Percentiles rank a stretch among this genome's conserved stretches.
phyloP scores from a whole-genome alignment of 2,329 filamentous ascomycete genomes.

The Chaetomium sp. region DNA sequence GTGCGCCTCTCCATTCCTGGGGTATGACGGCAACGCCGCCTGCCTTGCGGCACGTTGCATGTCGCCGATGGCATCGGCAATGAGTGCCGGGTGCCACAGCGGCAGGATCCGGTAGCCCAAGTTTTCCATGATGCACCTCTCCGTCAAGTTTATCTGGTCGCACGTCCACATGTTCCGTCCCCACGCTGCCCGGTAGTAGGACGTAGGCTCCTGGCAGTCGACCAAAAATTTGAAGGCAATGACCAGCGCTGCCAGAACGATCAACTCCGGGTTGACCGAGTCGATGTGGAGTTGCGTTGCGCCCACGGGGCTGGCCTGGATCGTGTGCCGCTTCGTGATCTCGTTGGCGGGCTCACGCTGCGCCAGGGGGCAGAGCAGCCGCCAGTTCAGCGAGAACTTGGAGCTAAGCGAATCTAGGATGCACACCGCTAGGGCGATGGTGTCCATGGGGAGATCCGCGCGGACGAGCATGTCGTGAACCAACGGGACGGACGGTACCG shows the following conservation, averaged over 20 bases:
- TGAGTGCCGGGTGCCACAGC: slow-evolving; percentile 57
- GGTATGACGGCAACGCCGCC: slow-evolving; percentile 25
- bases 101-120: slow-evolving; percentile 65
- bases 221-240: slow-evolving; percentile 68
- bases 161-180: slow-evolving; percentile 59
- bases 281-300: slow-evolving; percentile 57
- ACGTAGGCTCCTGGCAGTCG: slow-evolving; percentile 57
- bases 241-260: slow-evolving; percentile 63
- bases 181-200: slow-evolving; percentile 58
- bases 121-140: slow-evolving; percentile 65
- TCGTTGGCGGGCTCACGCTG: slow-evolving; percentile 36
- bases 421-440: slow-evolving; percentile 65
- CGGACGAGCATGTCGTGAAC: slow-evolving; percentile 64
- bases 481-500: slow-evolving; percentile 57
- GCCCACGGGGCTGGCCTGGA: slow-evolving; percentile 26
- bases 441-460: slow-evolving; percentile 61
- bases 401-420: slow-evolving; percentile 66
- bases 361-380: slow-evolving; percentile 57
- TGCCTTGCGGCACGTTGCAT: slow-evolving; percentile 60
- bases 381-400: slow-evolving; percentile 65
- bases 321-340: slow-evolving; percentile 36
- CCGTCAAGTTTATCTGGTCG: slow-evolving; percentile 65
- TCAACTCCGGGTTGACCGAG: slow-evolving; percentile 62
- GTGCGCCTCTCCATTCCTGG: slow-evolving; percentile 34
- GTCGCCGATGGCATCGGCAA: slow-evolving; percentile 62